A percentile compares a stretch with the other conserved stretches of the same genome.
Conservation (phyloP, 345 rosid species). For the Brassica incana region DNA sequence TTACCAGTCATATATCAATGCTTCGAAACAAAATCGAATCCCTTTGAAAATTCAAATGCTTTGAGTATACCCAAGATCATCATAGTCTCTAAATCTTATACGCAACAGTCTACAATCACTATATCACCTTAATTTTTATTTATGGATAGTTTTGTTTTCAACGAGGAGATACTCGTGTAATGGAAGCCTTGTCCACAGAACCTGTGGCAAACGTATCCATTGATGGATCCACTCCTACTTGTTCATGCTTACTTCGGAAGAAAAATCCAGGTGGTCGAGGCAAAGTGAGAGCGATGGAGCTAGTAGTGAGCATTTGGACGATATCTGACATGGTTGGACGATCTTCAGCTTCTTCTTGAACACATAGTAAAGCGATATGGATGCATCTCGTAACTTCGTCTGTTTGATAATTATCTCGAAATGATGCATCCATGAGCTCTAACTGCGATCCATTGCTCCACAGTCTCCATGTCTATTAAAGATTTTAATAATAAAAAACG, state of each 20-base stretch:
- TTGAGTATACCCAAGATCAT: too few relatives aligned
- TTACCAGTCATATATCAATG: too few relatives aligned
- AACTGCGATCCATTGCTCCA: not conserved
- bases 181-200: not conserved
- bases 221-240: not conserved
- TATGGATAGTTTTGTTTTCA: not conserved
- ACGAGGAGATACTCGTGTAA: not conserved
- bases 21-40: too few relatives aligned
- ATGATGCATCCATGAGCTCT: conserved; percentile 2
- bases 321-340: conserved; percentile 47
- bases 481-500: not conserved
- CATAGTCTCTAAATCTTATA: not conserved
- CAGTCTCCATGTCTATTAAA: not conserved
- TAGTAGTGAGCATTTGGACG: conserved; percentile 42
- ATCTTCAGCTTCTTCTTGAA: conserved; percentile 10
- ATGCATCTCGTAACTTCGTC: not conserved
- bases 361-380: not conserved
- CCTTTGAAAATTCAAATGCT: too few relatives aligned
- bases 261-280: not conserved
- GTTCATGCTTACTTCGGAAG: not conserved
- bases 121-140: not conserved
- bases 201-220: not conserved
- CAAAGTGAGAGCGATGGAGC: not conserved
- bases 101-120: not conserved
- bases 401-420: not conserved